Percentiles rank a stretch among this genome's conserved stretches.
These are phyloP conservation scores for Capronia americana DNA, from an alignment of 2,329 filamentous ascomycete species.

Conservation along the genomic window DNA sequence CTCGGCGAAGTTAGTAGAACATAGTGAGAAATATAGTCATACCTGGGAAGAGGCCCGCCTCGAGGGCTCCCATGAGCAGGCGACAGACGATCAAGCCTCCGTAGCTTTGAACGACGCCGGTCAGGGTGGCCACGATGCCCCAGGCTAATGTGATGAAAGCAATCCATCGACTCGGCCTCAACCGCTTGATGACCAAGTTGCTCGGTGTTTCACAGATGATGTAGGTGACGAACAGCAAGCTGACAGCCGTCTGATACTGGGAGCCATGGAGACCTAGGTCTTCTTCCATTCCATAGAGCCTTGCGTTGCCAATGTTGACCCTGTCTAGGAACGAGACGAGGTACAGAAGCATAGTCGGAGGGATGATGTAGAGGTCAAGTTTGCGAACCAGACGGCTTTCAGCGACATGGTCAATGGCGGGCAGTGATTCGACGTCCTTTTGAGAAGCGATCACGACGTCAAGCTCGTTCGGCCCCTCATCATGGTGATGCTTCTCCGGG, in stretches of 20 bases:
- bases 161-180: conserved; percentile 61
- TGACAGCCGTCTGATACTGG: conserved; percentile 73
- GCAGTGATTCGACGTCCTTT: conserved; percentile 21
- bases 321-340: conserved; percentile 65
- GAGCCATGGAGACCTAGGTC: conserved; percentile 52
- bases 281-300: conserved; percentile 52
- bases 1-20: not conserved
- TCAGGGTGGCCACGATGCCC: conserved; percentile 59
- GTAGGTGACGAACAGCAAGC: conserved; percentile 71
- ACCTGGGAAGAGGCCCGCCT: conserved; percentile 51
- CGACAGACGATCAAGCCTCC: conserved; percentile 55
- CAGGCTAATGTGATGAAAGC: conserved; percentile 47
- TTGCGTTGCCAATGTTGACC: conserved; percentile 56
- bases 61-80: conserved; percentile 53
- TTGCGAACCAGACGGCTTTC: conserved; percentile 45
- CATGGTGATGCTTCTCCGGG: conserved; percentile 16
- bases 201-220: conserved; percentile 44
- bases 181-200: conserved; percentile 53
- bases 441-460: conserved; percentile 18
- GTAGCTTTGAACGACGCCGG: conserved; percentile 57
- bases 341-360: conserved; percentile 59
- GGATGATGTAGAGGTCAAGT: conserved; percentile 51
- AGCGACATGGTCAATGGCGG: conserved; percentile 36
- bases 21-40: too few species aligned
- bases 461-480: not conserved